Base-by-base conservation (phyloP, 371 early-diverging fungal species). In the Rhizopus microsporus region DNA sequence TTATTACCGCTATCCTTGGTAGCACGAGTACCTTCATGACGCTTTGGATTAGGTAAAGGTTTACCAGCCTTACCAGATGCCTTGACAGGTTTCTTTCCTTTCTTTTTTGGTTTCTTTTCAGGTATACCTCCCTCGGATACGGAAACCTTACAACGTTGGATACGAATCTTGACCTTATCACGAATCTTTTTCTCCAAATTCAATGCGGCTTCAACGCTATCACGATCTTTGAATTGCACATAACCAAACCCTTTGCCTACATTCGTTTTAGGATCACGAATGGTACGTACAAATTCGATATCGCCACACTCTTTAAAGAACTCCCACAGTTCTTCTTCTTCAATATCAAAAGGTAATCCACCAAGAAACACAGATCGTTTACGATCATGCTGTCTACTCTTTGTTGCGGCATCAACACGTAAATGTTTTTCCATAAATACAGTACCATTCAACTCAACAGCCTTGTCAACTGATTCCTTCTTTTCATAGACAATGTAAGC, bases 211-310 rank as follows among this genome's bases (percentile, higher is more conserved):
- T 79, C 77, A 9, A 95, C 93, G 8, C 86, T 60, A 8, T 85
- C 81, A 33, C 83, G 81, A 44, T 87, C 86, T 62, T 81, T 65
- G 63, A 91, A 91, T 63, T 87, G 86, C 34, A 91, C 94, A 69
- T 94, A 96, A 0, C 88, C 96, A 68, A 96, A 88, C 0, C 98
- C 98, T 67, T 96, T 97, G 49, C 98, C 98, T n/a, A 96, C 74
- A 59, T 93, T 94, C 6, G 93, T 94, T 61, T 81, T 84, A 30
- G 75, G 67, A 68, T 97, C 98, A 29, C 96, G 87, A 37, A 97
- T 82, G 15, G 94, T 77, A 7, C 98, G 82, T 29, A 96, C 94
- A 62, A 83, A 82, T 65, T 91, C 90, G 60, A 96, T 87, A 10
- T 87, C 82, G 6, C 95, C 95, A 64, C 91, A 89, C 16, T 87